Evolutionary conservation across 106 monocot species (phyloP), one percentile per base, ranked within the genome.

Genomic region (Amphibolis antarctica): DNA sequence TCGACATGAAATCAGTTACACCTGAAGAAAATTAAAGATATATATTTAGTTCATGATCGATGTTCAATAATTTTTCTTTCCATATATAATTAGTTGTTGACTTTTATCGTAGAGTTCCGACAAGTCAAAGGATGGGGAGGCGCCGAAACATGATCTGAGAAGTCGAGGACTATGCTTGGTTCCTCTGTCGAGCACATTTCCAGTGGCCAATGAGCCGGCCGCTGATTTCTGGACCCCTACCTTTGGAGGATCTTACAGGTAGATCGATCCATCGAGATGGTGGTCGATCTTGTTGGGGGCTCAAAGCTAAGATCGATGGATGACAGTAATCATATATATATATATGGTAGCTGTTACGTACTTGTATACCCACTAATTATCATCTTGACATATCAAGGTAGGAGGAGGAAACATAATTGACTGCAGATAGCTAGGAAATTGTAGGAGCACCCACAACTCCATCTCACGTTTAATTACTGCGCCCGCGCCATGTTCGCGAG

Each of bases 111-210:
- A 84, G 82, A 67, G 53, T 4, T 69, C 59, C 3, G 81, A 81
- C 2, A 78, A 65, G 54, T 68, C 60, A 10, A 74, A 68, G 12
- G 74, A 65, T 0, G 72, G 59, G 1, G 80, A 83, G 19, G 81
- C 46, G 27, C 59, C 58, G 25, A 81, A 69, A 54, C 76, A 76
- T 55, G 85, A 89, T 59, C 80, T 89, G 4, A 45, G 72, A 65
- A 89, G 89, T 66, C 64, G 85, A 77, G 89, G 89, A n/a, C 69
- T 89, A 47, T 80, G 82, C 31, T 42, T 89, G 28, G 89, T 85
- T 58, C 89, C 89, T 4, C 73, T 89, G 1, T 44, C 85, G 23
- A 82, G 74, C 75, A 89, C 75, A 9, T 82, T 80, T 22, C 69
- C 77, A 4, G 77, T 85, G 15, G 73, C 82, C 1, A 76, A 61